Conservation (phyloP, 2,329 filamentous ascomycete genomes). For the Fusarium haematococcum region DNA sequence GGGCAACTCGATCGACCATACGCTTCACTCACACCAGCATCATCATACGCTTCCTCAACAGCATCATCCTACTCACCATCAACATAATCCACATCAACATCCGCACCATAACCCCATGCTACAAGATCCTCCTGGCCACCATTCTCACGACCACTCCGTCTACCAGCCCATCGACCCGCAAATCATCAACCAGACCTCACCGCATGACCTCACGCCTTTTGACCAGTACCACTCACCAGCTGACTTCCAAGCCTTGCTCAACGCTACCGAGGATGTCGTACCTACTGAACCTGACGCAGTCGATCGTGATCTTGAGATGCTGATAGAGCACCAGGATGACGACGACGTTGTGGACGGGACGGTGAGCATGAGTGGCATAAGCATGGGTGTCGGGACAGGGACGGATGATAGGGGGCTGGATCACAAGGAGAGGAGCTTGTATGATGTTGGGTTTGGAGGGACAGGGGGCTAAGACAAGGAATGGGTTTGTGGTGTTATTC, state of each 20-base stretch:
- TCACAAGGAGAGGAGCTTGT: constrained; percentile 43
- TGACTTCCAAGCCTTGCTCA: constrained; percentile 66
- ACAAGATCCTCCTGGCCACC: constrained; percentile 47
- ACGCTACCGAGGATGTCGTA: constrained; percentile 58
- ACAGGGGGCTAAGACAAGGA: constrained; percentile 14
- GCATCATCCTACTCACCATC: constrained; percentile 8
- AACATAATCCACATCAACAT: constrained; percentile 35
- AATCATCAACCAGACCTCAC: constrained; percentile 58
- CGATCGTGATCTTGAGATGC: constrained; percentile 64
- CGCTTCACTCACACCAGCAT: constrained; percentile 40
- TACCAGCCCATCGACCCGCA: constrained; percentile 71
- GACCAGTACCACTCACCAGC: constrained; percentile 57
- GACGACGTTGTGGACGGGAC: constrained; percentile 45
- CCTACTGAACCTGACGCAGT: constrained; percentile 53
- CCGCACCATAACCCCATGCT: constrained; percentile 45
- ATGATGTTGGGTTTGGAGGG: constrained; percentile 47
- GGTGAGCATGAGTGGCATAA: constrained; percentile 35
- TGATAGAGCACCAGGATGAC: constrained; percentile 61
- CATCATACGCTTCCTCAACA: constrained; percentile 21
- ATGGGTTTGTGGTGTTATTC: not conserved
- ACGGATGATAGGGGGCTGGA: constrained; percentile 28
- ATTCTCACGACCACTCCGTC: constrained; percentile 43
- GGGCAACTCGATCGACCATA: constrained; percentile 41
- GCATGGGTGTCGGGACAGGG: constrained; percentile 14
- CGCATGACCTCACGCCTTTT: constrained; percentile 52